These are phyloP conservation scores for Solanum pimpinellifolium DNA, from an alignment of 257 asterid genomes.

Conservation along the genomic window DNA sequence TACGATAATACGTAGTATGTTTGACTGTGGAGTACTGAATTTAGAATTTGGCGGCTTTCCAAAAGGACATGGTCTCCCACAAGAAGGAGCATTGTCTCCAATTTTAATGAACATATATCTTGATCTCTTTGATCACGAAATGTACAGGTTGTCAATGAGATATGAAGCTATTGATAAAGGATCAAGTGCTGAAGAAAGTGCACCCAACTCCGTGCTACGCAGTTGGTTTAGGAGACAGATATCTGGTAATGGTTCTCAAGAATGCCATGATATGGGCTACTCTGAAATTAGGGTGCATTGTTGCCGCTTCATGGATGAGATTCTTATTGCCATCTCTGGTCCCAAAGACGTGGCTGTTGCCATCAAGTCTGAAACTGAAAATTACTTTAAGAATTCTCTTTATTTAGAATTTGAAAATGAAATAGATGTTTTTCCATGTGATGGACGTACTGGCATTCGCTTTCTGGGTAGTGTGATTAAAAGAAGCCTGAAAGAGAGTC, in stretches of 20 bases:
- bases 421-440: conserved; percentile 38
- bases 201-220: conserved; percentile 49
- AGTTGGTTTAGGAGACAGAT: conserved; percentile 92
- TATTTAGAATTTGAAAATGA: conserved; percentile 37
- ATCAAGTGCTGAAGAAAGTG: conserved; percentile 20
- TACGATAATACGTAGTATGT: conserved; percentile 39
- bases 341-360: conserved; percentile 53
- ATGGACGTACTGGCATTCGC: conserved; percentile 37
- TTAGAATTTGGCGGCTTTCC: conserved; percentile 83
- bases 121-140: conserved; percentile 69
- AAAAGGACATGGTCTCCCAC: conserved; percentile 97
- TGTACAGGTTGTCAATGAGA: conserved; percentile 66
- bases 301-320: conserved; percentile 91
- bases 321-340: conserved; percentile 64
- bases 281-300: conserved; percentile 53
- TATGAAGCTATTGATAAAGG: conserved; percentile 48
- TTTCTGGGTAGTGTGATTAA: conserved; percentile 66
- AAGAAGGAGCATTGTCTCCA: conserved; percentile 91
- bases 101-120: conserved; percentile 79
- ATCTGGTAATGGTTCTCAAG: conserved; percentile 13
- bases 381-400: conserved; percentile 45
- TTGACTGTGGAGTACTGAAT: conserved; percentile 53
- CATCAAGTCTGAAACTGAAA: conserved; percentile 49
- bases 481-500: conserved; percentile 44
- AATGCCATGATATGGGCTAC: conserved; percentile 10